Percentiles rank a stretch among this genome's conserved stretches.
Conservation (phyloP, 805 yeast genomes). For the Candida arabinofermentans region DNA sequence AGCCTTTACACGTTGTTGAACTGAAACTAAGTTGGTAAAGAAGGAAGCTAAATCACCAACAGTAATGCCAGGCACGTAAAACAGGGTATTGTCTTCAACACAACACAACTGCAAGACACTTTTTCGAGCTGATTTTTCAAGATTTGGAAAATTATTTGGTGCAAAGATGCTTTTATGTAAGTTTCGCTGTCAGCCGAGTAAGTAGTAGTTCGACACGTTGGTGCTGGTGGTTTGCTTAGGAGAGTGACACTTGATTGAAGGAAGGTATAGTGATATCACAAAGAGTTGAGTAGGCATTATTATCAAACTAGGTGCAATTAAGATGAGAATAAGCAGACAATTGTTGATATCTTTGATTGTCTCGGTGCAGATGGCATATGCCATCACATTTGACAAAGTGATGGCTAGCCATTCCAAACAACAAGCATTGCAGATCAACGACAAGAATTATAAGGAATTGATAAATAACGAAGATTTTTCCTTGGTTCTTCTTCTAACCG, state of each 20-base stretch:
- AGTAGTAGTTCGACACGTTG: too few species aligned
- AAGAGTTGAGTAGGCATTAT: too few species aligned
- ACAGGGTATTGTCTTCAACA: neutral
- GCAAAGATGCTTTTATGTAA: neutral
- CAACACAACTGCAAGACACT: too few species aligned
- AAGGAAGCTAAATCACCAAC: too few species aligned
- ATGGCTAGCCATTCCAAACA: conserved; percentile 25
- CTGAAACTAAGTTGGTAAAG: too few species aligned
- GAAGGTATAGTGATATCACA: too few species aligned
- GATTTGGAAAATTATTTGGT: neutral
- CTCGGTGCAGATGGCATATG: conserved; percentile 10
- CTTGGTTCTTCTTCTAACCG: conserved; percentile 65
- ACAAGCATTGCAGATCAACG: conserved; percentile 31
- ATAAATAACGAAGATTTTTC: conserved; percentile 64
- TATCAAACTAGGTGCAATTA: too few species aligned
- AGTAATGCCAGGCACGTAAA: too few species aligned
- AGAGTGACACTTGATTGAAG: too few species aligned
- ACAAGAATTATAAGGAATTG: conserved; percentile 51
- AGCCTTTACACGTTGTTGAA: too few species aligned
- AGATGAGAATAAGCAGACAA: conserved; percentile 1
- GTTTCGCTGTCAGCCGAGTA: neutral
- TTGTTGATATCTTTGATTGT: conserved; percentile 5
- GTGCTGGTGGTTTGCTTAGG: too few species aligned
- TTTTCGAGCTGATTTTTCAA: too few species aligned
- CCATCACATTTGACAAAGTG: conserved; percentile 18